phyloP scores from a whole-genome alignment of 176 grass and related monocot genomes.

The Raddia guianensis region DNA sequence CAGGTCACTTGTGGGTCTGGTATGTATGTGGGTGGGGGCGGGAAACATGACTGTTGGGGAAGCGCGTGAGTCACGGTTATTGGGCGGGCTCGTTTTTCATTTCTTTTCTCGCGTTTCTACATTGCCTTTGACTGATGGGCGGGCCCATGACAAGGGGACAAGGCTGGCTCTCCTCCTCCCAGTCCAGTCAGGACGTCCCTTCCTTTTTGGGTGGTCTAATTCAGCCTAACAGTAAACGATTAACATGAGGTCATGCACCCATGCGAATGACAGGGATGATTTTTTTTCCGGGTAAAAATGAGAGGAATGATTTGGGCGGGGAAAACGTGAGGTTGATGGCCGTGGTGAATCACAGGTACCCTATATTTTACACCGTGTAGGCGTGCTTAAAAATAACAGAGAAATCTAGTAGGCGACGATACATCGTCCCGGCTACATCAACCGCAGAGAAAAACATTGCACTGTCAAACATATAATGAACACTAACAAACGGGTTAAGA shows the following conservation, averaged over 20 bases:
- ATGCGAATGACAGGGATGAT: not conserved
- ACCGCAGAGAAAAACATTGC: too few relatives aligned
- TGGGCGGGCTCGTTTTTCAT: too few relatives aligned
- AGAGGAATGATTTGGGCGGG: not conserved
- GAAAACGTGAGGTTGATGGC: not conserved
- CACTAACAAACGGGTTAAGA: too few relatives aligned
- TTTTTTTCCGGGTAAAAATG: not conserved
- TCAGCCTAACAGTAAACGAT: not conserved
- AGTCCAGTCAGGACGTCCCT: not conserved
- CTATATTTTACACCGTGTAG: not conserved
- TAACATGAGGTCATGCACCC: not conserved
- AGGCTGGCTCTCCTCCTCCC: not conserved
- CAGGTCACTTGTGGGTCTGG: not conserved
- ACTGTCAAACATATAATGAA: too few relatives aligned
- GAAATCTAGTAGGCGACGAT: too few relatives aligned
- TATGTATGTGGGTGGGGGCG: not conserved
- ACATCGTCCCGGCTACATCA: too few relatives aligned
- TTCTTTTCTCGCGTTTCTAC: not conserved
- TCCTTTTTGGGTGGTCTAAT: not conserved
- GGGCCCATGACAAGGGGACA: not conserved
- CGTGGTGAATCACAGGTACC: not conserved
- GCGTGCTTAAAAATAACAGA: not conserved
- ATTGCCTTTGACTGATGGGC: not conserved
- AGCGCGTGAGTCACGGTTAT: not conserved
- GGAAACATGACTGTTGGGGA: not conserved